A percentile compares a stretch with the other conserved stretches of the same genome.
These are phyloP conservation scores for Penstemon davidsonii DNA, from an alignment of 257 asterid species.

Conservation along the genomic window DNA sequence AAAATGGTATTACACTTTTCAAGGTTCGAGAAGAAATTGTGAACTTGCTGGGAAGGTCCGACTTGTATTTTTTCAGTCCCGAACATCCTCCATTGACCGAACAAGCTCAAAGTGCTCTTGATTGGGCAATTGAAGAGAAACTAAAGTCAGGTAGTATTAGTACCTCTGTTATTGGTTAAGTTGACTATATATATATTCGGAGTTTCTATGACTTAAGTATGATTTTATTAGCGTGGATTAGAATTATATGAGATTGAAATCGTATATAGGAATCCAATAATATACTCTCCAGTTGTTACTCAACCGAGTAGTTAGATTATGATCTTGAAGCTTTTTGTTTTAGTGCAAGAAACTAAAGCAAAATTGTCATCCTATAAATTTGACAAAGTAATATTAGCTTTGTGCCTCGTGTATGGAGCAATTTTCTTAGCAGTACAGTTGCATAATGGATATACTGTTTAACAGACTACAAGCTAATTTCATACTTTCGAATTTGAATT, in stretches of 20 bases:
- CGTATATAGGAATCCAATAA: too few species aligned
- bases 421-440: too few species aligned
- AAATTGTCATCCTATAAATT: too few species aligned
- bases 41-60: constrained; percentile 72
- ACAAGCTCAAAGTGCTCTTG: constrained; percentile 88
- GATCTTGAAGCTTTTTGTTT: too few species aligned
- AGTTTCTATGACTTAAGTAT: background rate
- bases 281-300: too few species aligned
- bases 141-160: constrained; percentile 67
- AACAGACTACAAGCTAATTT: too few species aligned
- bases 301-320: too few species aligned
- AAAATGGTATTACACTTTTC: constrained; percentile 62
- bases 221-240: background rate
- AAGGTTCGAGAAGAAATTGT: constrained; percentile 76
- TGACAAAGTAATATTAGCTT: too few species aligned
- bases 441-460: too few species aligned
- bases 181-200: background rate
- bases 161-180: background rate
- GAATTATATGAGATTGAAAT: background rate
- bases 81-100: constrained; percentile 87
- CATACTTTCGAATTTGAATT: too few species aligned
- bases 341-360: too few species aligned
- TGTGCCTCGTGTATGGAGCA: too few species aligned
- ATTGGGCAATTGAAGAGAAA: constrained; percentile 85
- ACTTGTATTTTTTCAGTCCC: constrained; percentile 65